Evolutionary conservation across 306 rosid genomes (phyloP).

Genomic region (barrel medic (Medicago truncatula)): DNA sequence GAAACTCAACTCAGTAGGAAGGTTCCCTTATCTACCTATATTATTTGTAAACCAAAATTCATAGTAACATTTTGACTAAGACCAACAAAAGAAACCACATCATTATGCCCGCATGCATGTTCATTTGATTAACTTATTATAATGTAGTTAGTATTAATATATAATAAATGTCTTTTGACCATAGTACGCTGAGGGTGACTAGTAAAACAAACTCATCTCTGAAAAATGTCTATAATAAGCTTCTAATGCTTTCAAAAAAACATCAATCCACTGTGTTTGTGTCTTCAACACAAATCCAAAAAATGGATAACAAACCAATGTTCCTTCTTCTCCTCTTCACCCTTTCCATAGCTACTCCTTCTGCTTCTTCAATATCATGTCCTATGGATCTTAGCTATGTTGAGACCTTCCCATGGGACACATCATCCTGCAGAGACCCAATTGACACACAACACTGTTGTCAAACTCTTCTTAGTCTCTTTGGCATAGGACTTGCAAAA

Average conservation of each 20-base stretch:
- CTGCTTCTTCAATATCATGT: constrained; percentile 54
- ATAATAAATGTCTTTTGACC: background rate
- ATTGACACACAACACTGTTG: constrained; percentile 55
- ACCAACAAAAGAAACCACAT: background rate
- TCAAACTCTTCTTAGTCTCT: constrained; percentile 64
- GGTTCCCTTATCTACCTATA: background rate
- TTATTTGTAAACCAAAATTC: background rate
- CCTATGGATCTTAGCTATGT: constrained; percentile 80
- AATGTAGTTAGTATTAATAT: background rate
- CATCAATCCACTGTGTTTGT: background rate
- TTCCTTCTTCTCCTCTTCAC: constrained; percentile 15
- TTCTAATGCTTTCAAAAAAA: background rate
- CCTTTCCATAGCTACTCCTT: background rate
- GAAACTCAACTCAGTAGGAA: background rate
- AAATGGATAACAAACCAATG: constrained; percentile 6
- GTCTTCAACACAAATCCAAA: background rate
- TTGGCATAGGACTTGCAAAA: constrained; percentile 69
- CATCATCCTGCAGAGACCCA: constrained; percentile 57
- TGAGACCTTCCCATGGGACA: constrained; percentile 74
- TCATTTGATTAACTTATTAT: background rate
- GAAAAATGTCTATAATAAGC: background rate
- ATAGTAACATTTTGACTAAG: background rate
- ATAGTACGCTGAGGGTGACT: background rate
- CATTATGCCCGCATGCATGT: background rate
- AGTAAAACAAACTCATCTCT: background rate